Evolutionary conservation across 352 stramenopile species (phyloP).

Genomic region (Phytophthora tentaculata): DNA sequence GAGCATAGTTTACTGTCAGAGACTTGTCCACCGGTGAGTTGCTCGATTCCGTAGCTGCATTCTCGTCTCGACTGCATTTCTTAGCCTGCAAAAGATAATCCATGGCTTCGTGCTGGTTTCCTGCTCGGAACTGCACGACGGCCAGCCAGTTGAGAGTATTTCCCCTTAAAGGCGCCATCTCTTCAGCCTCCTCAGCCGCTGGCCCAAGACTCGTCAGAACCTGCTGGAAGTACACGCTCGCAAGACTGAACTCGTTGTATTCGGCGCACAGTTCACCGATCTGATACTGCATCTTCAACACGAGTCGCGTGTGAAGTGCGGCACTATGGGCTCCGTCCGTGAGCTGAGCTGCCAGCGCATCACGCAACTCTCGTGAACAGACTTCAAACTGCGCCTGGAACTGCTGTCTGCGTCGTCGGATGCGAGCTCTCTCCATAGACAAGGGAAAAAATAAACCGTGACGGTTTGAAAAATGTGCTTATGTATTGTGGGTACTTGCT

Average conservation of each 20-base stretch:
- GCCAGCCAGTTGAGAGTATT: constrained; percentile 54
- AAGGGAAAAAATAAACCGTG: constrained; percentile 1
- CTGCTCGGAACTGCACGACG: constrained; percentile 38
- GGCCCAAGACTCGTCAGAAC: constrained; percentile 27
- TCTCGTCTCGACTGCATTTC: constrained; percentile 22
- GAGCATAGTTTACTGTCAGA: constrained; percentile 51
- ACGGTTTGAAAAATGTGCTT: neutral
- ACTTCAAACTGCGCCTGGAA: constrained; percentile 39
- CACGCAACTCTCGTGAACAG: constrained; percentile 30
- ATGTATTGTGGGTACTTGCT: neutral
- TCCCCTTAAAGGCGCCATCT: constrained; percentile 31
- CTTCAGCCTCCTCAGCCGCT: constrained; percentile 1
- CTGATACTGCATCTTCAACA: constrained; percentile 39
- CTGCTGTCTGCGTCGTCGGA: constrained; percentile 35
- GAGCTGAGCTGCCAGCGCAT: constrained; percentile 15
- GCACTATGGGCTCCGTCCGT: constrained; percentile 1
- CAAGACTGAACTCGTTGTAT: constrained; percentile 40
- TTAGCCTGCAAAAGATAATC: constrained; percentile 47
- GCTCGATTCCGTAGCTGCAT: neutral
- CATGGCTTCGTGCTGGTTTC: constrained; percentile 45
- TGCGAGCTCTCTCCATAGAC: constrained; percentile 39
- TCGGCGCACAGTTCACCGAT: constrained; percentile 43
- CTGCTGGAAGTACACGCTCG: constrained; percentile 46
- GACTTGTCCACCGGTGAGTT: constrained; percentile 28
- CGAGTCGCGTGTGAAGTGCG: constrained; percentile 14